Base-by-base conservation (phyloP, 768 basidiomycete species). In the Pulveroboletus sp. region DNA sequence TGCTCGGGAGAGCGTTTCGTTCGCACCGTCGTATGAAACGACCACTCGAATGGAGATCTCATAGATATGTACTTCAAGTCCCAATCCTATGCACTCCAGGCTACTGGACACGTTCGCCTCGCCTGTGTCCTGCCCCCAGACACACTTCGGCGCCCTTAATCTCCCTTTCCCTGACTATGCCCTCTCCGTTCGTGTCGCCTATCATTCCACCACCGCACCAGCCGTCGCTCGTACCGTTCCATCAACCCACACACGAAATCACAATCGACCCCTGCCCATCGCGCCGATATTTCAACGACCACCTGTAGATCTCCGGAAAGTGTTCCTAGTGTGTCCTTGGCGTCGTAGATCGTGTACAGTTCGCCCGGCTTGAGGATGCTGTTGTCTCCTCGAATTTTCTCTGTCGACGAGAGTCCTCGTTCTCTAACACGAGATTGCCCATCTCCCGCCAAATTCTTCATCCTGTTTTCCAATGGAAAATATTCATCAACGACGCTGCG, bases 291-390 rank as follows among this genome's bases (percentile, higher is more conserved):
- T 18, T 63, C 62, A 0, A 90, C 49, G 8, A 93, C 73, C 36
- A 64, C 45, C 30, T 70, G 72, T 53, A 79, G 79, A 41, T 80
- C 79, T 5, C 60, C 69, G 3, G 80, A 73, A 27, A 87, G 51
- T 6, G 69, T 68, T 31, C 90, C 90, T 26, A 80, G 68, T 44
- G 79, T 70, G 56, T 93, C 93, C n/a, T 73, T 72, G n/a, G 76
- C 70, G 31, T 81, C 73, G 70, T 82, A 90, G 42, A 91, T 78
- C 43, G 71, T 71, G 69, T 86, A 82, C 43, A 68, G 67, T 52
- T 80, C 78, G 2, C 86, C 89, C 4, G 86, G 80, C 61, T 71
- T 71, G 24, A 55, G 69, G n/a, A 51, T 35, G 27, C 30, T 54
- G 41, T 17, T 40, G 15, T 53, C 47, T 17, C 27, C 52, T 14